These are phyloP conservation scores for Trypethelium eluteriae DNA, from an alignment of 495 filamentous ascomycete species.

Conservation along the genomic window DNA sequence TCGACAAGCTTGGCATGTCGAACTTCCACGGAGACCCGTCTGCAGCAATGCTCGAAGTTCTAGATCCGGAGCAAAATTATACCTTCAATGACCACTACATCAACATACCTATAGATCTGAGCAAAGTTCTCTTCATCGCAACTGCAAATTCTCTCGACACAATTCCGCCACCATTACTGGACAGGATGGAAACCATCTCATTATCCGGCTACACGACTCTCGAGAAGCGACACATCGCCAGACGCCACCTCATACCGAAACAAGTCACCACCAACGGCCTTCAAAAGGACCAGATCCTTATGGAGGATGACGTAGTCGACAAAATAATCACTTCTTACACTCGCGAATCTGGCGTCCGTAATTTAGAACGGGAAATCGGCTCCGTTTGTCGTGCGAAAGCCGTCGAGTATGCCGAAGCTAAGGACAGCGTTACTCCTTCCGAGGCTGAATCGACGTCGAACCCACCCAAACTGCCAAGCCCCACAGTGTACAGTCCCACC, in stretches of 20 bases:
- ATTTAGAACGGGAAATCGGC: constrained; percentile 90
- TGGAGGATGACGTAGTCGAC: constrained; percentile 77
- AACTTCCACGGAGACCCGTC: constrained; percentile 95
- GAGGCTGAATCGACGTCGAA: constrained; percentile 32
- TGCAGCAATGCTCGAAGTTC: constrained; percentile 97
- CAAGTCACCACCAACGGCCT: constrained; percentile 81
- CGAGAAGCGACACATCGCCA: constrained; percentile 96
- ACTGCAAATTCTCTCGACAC: constrained; percentile 95
- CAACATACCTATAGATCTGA: constrained; percentile 90
- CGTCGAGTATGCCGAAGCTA: constrained; percentile 85
- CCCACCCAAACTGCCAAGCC: neutral
- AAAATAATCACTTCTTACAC: constrained; percentile 95
- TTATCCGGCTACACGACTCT: constrained; percentile 93
- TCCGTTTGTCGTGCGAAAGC: constrained; percentile 92
- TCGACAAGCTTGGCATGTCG: constrained; percentile 90
- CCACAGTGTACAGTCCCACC: constrained; percentile 60
- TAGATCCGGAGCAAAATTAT: constrained; percentile 97
- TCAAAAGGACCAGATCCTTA: constrained; percentile 57
- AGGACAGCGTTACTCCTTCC: constrained; percentile 58
- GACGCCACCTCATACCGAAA: constrained; percentile 88
- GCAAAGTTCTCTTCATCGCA: constrained; percentile 96
- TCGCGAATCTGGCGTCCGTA: constrained; percentile 94
- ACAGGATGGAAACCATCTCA: constrained; percentile 92
- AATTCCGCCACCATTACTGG: constrained; percentile 87
- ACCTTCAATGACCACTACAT: constrained; percentile 95